Evolutionary conservation across 257 asterid species (phyloP).

Genomic region (Solanum stenotomum): DNA sequence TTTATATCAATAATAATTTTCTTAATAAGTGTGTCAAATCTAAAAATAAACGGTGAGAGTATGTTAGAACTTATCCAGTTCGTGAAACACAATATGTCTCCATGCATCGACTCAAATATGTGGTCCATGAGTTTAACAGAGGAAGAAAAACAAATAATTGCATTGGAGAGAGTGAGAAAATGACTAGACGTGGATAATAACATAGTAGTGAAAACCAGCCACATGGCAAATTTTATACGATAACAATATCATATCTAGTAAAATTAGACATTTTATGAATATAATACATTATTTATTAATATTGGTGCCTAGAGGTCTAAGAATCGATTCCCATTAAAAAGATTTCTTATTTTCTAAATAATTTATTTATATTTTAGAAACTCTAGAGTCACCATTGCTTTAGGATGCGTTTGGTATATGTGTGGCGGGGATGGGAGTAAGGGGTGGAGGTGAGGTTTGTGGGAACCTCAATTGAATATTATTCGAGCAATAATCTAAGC

Average conservation of each 20-base stretch:
- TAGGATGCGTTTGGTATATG: neutral
- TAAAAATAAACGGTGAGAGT: no score
- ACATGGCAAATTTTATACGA: neutral
- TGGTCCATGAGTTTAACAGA: neutral
- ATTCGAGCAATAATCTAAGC: no score
- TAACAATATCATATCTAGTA: no score
- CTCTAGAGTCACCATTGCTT: neutral
- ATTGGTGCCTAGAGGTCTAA: neutral
- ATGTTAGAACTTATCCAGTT: neutral
- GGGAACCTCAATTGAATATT: neutral
- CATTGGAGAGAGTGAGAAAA: neutral
- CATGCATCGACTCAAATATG: neutral
- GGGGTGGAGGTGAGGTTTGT: neutral
- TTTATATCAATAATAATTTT: no score
- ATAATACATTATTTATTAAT: no score
- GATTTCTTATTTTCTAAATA: no score
- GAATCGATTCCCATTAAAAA: neutral
- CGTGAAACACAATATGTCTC: neutral
- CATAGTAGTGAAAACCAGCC: neutral
- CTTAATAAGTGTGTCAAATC: no score
- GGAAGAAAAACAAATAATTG: neutral
- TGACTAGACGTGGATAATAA: neutral
- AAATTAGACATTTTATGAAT: no score
- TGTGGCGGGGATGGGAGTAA: neutral
- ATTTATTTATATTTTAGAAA: no score